These are phyloP conservation scores for Scheffersomyces spartinae DNA, from an alignment of 805 yeast genomes.

Conservation along the genomic window DNA sequence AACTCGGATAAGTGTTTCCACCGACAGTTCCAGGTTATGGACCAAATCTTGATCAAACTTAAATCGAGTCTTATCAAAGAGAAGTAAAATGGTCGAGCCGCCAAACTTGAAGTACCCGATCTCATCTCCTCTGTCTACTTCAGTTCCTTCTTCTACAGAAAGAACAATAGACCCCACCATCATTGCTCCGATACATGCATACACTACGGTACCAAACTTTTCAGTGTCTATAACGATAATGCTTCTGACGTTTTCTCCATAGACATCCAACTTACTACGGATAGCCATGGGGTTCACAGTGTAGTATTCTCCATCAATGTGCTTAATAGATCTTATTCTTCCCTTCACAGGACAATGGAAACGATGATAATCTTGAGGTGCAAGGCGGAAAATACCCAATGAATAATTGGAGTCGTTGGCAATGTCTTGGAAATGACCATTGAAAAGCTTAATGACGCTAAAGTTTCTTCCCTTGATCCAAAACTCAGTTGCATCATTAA, in stretches of 20 bases:
- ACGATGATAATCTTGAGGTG: slow-evolving; percentile 95
- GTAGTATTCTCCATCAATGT: slow-evolving; percentile 82
- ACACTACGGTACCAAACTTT: slow-evolving; percentile 66
- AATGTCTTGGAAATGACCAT: slow-evolving; percentile 27
- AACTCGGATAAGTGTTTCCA: slow-evolving; percentile 78
- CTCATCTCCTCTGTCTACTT: slow-evolving; percentile 62
- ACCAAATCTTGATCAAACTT: slow-evolving; percentile 64
- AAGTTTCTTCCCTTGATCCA: slow-evolving; percentile 89
- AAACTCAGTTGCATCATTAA: slow-evolving; percentile 51
- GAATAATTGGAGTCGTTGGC: slow-evolving; percentile 41
- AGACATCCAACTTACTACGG: slow-evolving; percentile 78
- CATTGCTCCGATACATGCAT: slow-evolving; percentile 93
- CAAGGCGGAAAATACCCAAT: slow-evolving; percentile 73
- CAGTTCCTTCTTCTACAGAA: slow-evolving; percentile 50
- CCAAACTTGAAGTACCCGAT: slow-evolving; percentile 94
- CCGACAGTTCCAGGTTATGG: slow-evolving; percentile 51
- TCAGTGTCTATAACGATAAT: slow-evolving; percentile 66
- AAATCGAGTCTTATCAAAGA: slow-evolving; percentile 43
- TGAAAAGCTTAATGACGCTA: slow-evolving; percentile 50
- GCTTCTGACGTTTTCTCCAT: slow-evolving; percentile 80
- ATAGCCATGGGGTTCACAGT: slow-evolving; percentile 98
- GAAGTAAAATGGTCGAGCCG: slow-evolving; percentile 72
- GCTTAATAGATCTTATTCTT: slow-evolving; percentile 46
- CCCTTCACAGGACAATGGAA: slow-evolving; percentile 88
- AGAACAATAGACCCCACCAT: slow-evolving; percentile 90